Conservation (phyloP, 495 filamentous ascomycete species). For the Penicillium coffeae region DNA sequence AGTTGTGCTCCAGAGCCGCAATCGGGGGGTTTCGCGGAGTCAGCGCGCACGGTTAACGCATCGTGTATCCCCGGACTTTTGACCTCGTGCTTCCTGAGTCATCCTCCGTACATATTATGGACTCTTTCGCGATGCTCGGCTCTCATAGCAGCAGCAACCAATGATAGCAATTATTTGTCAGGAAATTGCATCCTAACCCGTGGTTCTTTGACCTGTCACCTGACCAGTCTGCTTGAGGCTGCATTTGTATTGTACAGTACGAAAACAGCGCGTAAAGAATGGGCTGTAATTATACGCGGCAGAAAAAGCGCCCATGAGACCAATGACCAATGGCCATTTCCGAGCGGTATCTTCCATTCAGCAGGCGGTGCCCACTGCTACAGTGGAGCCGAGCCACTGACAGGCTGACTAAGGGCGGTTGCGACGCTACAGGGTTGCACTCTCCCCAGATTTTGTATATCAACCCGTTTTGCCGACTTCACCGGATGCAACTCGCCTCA, state of each 20-base stretch:
- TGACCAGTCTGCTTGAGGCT: background rate
- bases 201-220: no score
- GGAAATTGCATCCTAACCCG: background rate
- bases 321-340: background rate
- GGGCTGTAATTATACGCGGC: background rate
- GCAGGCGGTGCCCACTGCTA: background rate
- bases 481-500: conserved; percentile 35
- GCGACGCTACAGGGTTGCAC: conserved; percentile 27
- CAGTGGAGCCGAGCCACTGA: no score
- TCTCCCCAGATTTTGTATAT: conserved; percentile 2
- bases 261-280: background rate
- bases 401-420: conserved; percentile 5
- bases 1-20: conserved; percentile 20
- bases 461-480: conserved; percentile 19
- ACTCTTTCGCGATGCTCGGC: no score
- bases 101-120: background rate
- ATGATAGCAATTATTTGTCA: background rate
- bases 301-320: background rate
- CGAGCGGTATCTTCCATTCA: background rate
- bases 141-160: no score
- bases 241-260: background rate
- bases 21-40: conserved; percentile 15
- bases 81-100: background rate
- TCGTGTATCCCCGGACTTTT: no score
- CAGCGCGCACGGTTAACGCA: conserved; percentile 1